These are phyloP conservation scores for Schizosaccharomyces lindneri DNA, from an alignment of 805 yeast species.

Conservation along the genomic window DNA sequence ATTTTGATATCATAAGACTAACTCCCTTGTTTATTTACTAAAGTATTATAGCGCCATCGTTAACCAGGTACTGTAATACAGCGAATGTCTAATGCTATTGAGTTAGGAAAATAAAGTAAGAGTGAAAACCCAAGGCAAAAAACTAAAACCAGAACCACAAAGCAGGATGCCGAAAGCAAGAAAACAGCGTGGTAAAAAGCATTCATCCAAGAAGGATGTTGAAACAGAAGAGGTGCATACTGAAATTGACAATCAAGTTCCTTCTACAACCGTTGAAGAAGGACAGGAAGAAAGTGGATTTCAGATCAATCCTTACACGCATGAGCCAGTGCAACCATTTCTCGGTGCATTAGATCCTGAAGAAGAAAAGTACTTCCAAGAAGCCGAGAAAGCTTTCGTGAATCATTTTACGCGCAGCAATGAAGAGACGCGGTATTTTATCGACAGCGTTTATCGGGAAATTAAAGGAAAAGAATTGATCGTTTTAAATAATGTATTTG, in stretches of 20 bases:
- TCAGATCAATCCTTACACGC: background rate
- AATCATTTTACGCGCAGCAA: background rate
- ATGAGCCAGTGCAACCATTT: background rate
- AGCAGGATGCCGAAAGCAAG: background rate
- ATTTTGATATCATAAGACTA: too few relatives aligned
- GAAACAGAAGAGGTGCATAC: background rate
- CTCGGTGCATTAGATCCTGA: background rate
- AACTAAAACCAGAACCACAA: background rate
- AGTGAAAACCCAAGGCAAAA: background rate
- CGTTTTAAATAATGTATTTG: conserved; percentile 74
- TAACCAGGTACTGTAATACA: too few relatives aligned
- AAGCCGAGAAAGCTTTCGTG: background rate
- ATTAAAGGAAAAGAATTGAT: conserved; percentile 72
- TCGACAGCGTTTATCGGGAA: conserved; percentile 59
- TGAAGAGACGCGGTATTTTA: conserved; percentile 39
- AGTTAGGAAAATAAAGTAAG: background rate
- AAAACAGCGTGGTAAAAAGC: background rate
- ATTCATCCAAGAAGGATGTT: background rate
- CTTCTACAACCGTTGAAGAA: background rate
- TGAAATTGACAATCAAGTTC: background rate
- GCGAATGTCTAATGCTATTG: background rate
- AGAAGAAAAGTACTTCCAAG: background rate
- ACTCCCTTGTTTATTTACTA: too few relatives aligned
- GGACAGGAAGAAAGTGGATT: background rate
- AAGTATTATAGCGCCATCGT: too few relatives aligned